phyloP scores from a whole-genome alignment of 345 rosid species.

The Sonneratia caseolaris region DNA sequence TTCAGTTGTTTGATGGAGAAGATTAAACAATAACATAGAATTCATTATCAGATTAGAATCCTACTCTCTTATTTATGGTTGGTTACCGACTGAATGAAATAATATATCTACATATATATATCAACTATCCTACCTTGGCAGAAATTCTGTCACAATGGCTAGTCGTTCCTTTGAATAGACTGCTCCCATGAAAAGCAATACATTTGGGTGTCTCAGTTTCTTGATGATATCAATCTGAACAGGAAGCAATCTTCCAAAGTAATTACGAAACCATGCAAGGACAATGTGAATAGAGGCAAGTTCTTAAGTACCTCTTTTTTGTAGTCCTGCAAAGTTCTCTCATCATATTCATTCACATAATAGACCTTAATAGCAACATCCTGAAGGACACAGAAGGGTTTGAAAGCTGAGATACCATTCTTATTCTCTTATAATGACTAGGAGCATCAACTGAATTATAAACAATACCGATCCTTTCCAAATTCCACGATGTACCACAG shows the following conservation, averaged over 20 bases:
- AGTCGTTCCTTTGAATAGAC: slow-evolving; percentile 58
- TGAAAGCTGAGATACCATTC: neutral
- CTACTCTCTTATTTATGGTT: neutral
- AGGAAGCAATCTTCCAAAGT: neutral
- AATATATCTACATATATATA: neutral
- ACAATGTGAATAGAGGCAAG: neutral
- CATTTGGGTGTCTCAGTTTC: slow-evolving; percentile 86
- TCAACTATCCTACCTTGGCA: slow-evolving; percentile 55
- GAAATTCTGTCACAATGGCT: slow-evolving; percentile 75
- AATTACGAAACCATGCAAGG: neutral
- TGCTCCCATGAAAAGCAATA: slow-evolving; percentile 89
- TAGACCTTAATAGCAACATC: slow-evolving; percentile 87
- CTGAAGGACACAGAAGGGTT: slow-evolving; percentile 23
- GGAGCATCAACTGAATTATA: slow-evolving; percentile 8
- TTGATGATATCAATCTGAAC: slow-evolving; percentile 70
- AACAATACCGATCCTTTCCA: slow-evolving; percentile 77
- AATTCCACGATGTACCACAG: slow-evolving; percentile 55
- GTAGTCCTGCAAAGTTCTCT: slow-evolving; percentile 45
- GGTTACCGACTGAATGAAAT: neutral
- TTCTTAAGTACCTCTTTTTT: slow-evolving; percentile 58
- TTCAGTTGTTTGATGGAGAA: neutral
- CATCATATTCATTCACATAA: slow-evolving; percentile 48
- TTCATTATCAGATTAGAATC: neutral
- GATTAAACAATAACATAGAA: neutral
- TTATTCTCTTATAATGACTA: neutral